A percentile compares a stretch with the other conserved stretches of the same genome.
phyloP scores from a whole-genome alignment of 1,284 basidiomycete genomes.

The Phellopilus nigrolimitatus region DNA sequence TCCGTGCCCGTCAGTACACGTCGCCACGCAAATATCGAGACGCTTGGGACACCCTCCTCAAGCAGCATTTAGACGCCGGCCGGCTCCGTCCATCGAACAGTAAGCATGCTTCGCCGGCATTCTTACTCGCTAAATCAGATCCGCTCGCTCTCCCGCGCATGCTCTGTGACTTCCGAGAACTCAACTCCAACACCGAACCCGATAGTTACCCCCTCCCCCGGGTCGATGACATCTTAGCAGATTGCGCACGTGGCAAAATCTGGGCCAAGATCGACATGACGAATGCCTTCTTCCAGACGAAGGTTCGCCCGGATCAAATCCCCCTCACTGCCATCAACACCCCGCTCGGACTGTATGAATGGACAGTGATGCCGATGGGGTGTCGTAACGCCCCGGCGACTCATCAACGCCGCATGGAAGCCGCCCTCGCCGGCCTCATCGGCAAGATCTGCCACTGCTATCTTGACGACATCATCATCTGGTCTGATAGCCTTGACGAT shows the following conservation, averaged over 20 bases:
- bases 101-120: constrained; percentile 30
- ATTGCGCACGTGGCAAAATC: too few relatives aligned
- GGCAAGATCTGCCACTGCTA: constrained; percentile 39
- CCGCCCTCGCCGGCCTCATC: constrained; percentile 29
- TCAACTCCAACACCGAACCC: constrained; percentile 34
- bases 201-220: constrained; percentile 36
- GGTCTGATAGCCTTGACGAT: constrained; percentile 33
- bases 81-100: constrained; percentile 30
- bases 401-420: constrained; percentile 33
- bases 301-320: constrained; percentile 34
- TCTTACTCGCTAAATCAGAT: constrained; percentile 37
- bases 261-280: too few relatives aligned
- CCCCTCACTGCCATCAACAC: constrained; percentile 35
- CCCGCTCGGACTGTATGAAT: constrained; percentile 37
- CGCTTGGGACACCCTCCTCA: constrained; percentile 27
- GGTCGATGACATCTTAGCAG: too few relatives aligned
- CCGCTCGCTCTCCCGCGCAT: constrained; percentile 31
- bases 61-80: constrained; percentile 29
- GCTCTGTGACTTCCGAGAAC: constrained; percentile 37
- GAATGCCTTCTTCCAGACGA: too few relatives aligned
- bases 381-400: constrained; percentile 34
- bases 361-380: too few relatives aligned
- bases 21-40: constrained; percentile 27
- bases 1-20: constrained; percentile 18
- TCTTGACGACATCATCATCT: constrained; percentile 43